Percentiles rank a stretch among this genome's conserved stretches.
These are phyloP conservation scores for Sphagnum contortum DNA, from an alignment of 225 moss, liverwort and hornwort genomes.

Conservation along the genomic window DNA sequence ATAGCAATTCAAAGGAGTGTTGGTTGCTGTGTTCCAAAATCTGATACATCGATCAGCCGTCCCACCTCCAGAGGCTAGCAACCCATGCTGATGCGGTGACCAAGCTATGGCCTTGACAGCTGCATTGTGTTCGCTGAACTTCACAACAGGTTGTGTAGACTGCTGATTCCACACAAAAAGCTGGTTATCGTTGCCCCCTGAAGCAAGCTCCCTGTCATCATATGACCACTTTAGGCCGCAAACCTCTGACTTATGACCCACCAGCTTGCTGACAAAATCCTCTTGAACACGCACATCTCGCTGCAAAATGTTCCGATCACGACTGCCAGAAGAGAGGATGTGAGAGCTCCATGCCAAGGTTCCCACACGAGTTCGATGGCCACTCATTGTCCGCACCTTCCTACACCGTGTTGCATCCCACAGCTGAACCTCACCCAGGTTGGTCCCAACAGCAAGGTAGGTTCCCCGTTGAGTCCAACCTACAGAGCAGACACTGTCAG, in stretches of 20 bases:
- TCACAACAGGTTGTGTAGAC: conserved; percentile 81
- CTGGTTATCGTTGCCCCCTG: conserved; percentile 98
- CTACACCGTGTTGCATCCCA: conserved; percentile 91
- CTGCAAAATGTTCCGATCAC: conserved; percentile 87
- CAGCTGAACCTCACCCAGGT: conserved; percentile 91
- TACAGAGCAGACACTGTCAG: conserved; percentile 86
- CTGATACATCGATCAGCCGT: conserved; percentile 94
- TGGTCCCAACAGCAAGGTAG: conserved; percentile 90
- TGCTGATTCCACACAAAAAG: conserved; percentile 96
- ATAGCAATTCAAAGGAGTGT: conserved; percentile 77
- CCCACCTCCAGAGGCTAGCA: conserved; percentile 92
- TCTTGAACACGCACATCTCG: conserved; percentile 82
- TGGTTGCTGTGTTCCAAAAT: conserved; percentile 94
- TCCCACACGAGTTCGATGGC: conserved; percentile 86
- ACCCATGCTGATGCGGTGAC: conserved; percentile 95
- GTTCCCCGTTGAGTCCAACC: conserved; percentile 97
- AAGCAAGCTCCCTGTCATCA: conserved; percentile 95
- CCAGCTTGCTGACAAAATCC: conserved; percentile 79
- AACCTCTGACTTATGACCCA: conserved; percentile 93
- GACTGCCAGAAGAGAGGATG: conserved; percentile 84
- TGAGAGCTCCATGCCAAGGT: conserved; percentile 94
- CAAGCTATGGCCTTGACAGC: conserved; percentile 98
- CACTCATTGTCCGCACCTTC: conserved; percentile 79
- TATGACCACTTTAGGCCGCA: conserved; percentile 99
- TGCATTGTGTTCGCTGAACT: conserved; percentile 99